Conservation (phyloP, 306 rosid genomes). For the Pachyrhizus erosus region DNA sequence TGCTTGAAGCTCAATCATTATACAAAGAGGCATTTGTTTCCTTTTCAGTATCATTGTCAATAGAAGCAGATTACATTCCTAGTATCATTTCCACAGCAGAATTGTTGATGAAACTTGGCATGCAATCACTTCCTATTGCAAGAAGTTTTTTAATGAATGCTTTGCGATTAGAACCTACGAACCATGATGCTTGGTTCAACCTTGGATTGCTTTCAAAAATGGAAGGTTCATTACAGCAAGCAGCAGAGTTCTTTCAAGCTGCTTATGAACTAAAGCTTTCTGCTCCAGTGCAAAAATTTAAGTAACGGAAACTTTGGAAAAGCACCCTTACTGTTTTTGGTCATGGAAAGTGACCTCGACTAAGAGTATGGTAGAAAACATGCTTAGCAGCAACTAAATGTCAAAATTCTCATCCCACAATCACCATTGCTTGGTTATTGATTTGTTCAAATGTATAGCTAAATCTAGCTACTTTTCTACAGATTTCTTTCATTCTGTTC, state of each 20-base stretch:
- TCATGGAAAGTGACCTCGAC: slow-evolving; percentile 21
- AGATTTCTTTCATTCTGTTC: slow-evolving; percentile 39
- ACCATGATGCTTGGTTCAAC: slow-evolving; percentile 79
- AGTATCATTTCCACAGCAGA: slow-evolving; percentile 76
- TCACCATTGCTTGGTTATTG: slow-evolving; percentile 21
- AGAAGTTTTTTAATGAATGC: slow-evolving; percentile 85
- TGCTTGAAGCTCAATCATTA: slow-evolving; percentile 66
- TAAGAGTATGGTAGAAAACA: slow-evolving; percentile 4
- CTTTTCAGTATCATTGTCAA: slow-evolving; percentile 66
- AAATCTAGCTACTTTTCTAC: slow-evolving; percentile 33
- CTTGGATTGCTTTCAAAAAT: slow-evolving; percentile 71
- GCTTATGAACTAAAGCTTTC: slow-evolving; percentile 74
- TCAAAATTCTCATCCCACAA: slow-evolving; percentile 24
- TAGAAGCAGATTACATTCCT: slow-evolving; percentile 77
- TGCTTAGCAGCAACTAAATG: neutral
- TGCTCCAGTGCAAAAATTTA: slow-evolving; percentile 70
- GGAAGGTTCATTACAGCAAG: slow-evolving; percentile 73
- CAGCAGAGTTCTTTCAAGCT: slow-evolving; percentile 87
- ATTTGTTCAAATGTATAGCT: slow-evolving; percentile 51
- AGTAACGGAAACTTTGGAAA: slow-evolving; percentile 31
- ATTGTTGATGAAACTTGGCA: slow-evolving; percentile 65
- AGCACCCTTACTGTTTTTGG: neutral
- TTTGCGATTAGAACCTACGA: slow-evolving; percentile 73
- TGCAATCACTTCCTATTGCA: slow-evolving; percentile 69
- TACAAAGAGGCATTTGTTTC: slow-evolving; percentile 77